These are phyloP conservation scores for Clavispora phyllophila DNA, from an alignment of 805 yeast genomes.

Conservation along the genomic window DNA sequence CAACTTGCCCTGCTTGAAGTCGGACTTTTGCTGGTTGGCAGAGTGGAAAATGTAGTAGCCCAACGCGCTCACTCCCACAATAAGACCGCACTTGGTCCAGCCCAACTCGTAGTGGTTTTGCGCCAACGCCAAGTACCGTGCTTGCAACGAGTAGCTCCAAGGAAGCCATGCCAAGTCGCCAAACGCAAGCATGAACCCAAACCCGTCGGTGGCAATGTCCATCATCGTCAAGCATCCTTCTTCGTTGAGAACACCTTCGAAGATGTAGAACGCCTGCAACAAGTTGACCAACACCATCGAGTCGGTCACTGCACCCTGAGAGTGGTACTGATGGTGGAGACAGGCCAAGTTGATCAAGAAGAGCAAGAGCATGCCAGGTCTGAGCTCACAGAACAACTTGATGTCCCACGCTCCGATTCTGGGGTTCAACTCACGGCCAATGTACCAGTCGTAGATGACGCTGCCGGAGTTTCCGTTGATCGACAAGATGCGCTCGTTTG, in stretches of 20 bases:
- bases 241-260: conserved; percentile 91
- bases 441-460: conserved; percentile 84
- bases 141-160: conserved; percentile 81
- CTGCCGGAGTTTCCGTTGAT: conserved; percentile 82
- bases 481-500: conserved; percentile 70
- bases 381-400: conserved; percentile 85
- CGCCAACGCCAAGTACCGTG: conserved; percentile 66
- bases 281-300: conserved; percentile 65
- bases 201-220: conserved; percentile 94
- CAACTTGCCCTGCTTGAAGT: conserved; percentile 75
- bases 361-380: conserved; percentile 94
- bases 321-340: conserved; percentile 72
- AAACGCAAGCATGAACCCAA: conserved; percentile 92
- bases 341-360: conserved; percentile 70
- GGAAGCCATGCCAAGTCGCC: conserved; percentile 94
- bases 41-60: conserved; percentile 84
- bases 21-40: conserved; percentile 79
- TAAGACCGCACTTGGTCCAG: conserved; percentile 25
- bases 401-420: conserved; percentile 81
- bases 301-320: conserved; percentile 56
- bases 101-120: conserved; percentile 55
- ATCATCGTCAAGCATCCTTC: conserved; percentile 90
- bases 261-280: conserved; percentile 74
- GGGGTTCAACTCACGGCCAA: conserved; percentile 95
- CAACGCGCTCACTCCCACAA: conserved; percentile 44